Evolutionary conservation across 2,329 filamentous ascomycete species (phyloP).

Genomic region (Fusarium sp.): DNA sequence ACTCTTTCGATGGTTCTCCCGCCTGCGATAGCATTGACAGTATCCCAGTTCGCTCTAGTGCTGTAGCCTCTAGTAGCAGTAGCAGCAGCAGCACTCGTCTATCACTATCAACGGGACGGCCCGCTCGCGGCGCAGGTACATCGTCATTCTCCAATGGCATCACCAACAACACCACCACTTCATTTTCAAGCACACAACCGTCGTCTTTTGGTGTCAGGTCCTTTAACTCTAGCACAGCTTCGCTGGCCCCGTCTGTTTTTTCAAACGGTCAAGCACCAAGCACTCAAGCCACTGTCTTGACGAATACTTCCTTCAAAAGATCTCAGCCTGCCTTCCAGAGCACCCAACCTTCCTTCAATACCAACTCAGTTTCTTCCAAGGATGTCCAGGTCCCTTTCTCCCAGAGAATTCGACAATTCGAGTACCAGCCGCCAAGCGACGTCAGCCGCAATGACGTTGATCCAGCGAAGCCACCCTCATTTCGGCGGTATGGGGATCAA

Average conservation of each 20-base stretch:
- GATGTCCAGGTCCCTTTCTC: slow-evolving; percentile 2
- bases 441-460: not conserved
- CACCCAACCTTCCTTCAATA: not conserved
- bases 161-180: not conserved
- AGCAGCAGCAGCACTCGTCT: too few species aligned
- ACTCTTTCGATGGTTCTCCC: slow-evolving; percentile 13
- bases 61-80: slow-evolving; percentile 1
- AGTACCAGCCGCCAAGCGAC: slow-evolving; percentile 6
- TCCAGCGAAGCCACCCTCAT: not conserved
- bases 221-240: slow-evolving; percentile 48
- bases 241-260: slow-evolving; percentile 49
- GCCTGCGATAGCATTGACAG: slow-evolving; percentile 29
- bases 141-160: slow-evolving; percentile 20
- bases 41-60: slow-evolving; percentile 37
- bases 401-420: slow-evolving; percentile 15
- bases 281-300: slow-evolving; percentile 50
- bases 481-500: slow-evolving; percentile 5
- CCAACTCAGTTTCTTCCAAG: not conserved
- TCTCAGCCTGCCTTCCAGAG: not conserved
- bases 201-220: slow-evolving; percentile 39
- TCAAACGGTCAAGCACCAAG: slow-evolving; percentile 35
- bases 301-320: slow-evolving; percentile 23
- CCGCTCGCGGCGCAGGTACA: slow-evolving; percentile 26
- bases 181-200: slow-evolving; percentile 21
- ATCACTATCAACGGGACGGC: slow-evolving; percentile 21